Evolutionary conservation across 2,329 filamentous ascomycete genomes (phyloP).

Genomic region (Pyrenophora teres): DNA sequence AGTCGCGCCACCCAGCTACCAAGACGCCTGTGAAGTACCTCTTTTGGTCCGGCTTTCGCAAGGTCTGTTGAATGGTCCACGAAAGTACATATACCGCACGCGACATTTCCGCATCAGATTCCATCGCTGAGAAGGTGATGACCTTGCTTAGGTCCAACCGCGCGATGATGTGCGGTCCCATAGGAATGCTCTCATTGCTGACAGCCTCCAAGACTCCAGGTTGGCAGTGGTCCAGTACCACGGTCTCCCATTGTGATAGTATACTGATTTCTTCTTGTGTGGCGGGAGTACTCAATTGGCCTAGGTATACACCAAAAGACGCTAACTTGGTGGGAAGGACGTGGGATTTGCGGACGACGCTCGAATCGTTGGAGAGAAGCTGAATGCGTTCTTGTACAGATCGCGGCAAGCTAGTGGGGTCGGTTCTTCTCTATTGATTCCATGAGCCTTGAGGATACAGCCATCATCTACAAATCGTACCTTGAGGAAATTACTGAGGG

Average conservation of each 20-base stretch:
- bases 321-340: constrained; percentile 33
- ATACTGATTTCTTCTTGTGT: constrained; percentile 32
- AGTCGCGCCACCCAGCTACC: constrained; percentile 41
- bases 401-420: constrained; percentile 26
- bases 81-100: constrained; percentile 33
- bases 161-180: constrained; percentile 41
- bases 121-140: constrained; percentile 25
- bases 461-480: constrained; percentile 19
- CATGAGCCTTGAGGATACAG: constrained; percentile 12
- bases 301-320: constrained; percentile 46
- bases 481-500: constrained; percentile 26
- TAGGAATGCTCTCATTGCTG: constrained; percentile 24
- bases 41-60: constrained; percentile 29
- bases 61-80: constrained; percentile 27
- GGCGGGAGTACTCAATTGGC: constrained; percentile 31
- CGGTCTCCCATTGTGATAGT: constrained; percentile 40
- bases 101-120: constrained; percentile 35
- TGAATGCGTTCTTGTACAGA: constrained; percentile 40
- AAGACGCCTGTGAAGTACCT: constrained; percentile 43
- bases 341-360: constrained; percentile 25
- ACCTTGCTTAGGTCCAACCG: constrained; percentile 36
- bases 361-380: constrained; percentile 28
- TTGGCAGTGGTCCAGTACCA: constrained; percentile 39
- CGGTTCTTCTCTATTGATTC: constrained; percentile 17
- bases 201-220: constrained; percentile 40